A percentile compares a stretch with the other conserved stretches of the same genome.
Evolutionary conservation across 2,329 filamentous ascomycete species (phyloP).

Genomic region (Thielaviopsis musarum): DNA sequence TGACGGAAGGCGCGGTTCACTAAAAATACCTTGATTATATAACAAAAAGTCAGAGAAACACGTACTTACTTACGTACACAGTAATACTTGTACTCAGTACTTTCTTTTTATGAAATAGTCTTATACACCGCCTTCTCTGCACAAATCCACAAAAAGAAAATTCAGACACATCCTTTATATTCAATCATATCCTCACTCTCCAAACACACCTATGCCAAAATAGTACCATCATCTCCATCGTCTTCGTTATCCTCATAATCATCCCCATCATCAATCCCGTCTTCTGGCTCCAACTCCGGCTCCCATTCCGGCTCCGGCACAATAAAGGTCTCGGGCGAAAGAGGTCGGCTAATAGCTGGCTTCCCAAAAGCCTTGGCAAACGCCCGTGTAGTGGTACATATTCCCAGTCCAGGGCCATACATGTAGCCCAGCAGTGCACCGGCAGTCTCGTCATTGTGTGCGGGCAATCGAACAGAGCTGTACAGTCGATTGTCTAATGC

Average conservation of each 20-base stretch:
- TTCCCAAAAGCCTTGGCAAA: background rate
- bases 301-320: constrained; percentile 3
- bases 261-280: background rate
- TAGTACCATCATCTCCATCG: background rate
- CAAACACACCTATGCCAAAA: too few relatives aligned
- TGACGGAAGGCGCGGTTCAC: too few relatives aligned
- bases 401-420: constrained; percentile 3
- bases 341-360: background rate
- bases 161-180: background rate
- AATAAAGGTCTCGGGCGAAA: constrained; percentile 1
- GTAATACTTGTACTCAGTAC: background rate
- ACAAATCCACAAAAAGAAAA: background rate
- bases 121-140: background rate
- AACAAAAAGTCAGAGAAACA: too few relatives aligned
- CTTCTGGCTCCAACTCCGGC: background rate
- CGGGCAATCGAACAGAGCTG: too few relatives aligned
- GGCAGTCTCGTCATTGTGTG: background rate
- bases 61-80: too few relatives aligned
- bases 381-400: background rate
- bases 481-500: too few relatives aligned
- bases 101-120: too few relatives aligned
- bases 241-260: background rate
- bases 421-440: background rate
- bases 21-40: too few relatives aligned
- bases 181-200: too few relatives aligned